Evolutionary conservation across 345 rosid genomes (phyloP).

Genomic region (Populus pruinosa): DNA sequence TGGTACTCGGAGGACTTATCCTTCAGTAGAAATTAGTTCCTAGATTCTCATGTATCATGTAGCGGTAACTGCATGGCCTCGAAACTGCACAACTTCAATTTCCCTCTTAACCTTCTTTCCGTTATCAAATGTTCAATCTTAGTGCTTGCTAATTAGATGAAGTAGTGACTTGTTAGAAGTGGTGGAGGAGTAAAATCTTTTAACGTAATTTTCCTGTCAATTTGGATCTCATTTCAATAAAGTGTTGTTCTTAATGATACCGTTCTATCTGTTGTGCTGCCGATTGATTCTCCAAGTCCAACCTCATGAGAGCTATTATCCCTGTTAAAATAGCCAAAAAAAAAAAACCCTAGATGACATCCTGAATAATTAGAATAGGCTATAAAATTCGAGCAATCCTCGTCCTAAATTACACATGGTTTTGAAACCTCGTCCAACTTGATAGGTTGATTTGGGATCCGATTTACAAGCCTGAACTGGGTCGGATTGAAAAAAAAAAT

Average conservation of each 20-base stretch:
- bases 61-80: not conserved
- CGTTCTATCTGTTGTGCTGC: not conserved
- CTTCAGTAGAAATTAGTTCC: slow-evolving; percentile 3
- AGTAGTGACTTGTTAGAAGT: not conserved
- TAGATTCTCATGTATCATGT: not conserved
- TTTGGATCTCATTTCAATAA: not conserved
- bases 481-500: no score
- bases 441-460: no score
- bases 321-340: not conserved
- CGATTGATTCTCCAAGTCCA: not conserved
- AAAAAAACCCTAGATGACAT: not conserved
- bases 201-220: not conserved
- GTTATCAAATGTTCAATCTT: not conserved
- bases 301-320: not conserved
- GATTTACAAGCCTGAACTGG: accelerated
- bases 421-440: accelerated
- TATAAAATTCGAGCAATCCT: not conserved
- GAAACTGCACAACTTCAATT: not conserved
- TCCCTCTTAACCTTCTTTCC: not conserved
- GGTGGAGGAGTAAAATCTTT: not conserved
- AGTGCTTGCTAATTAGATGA: not conserved
- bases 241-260: not conserved
- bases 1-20: slow-evolving; percentile 2
- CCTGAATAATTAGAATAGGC: not conserved
- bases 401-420: not conserved